Evolutionary conservation across 495 filamentous ascomycete species (phyloP).

Genomic region (Lepidopterella palustris): DNA sequence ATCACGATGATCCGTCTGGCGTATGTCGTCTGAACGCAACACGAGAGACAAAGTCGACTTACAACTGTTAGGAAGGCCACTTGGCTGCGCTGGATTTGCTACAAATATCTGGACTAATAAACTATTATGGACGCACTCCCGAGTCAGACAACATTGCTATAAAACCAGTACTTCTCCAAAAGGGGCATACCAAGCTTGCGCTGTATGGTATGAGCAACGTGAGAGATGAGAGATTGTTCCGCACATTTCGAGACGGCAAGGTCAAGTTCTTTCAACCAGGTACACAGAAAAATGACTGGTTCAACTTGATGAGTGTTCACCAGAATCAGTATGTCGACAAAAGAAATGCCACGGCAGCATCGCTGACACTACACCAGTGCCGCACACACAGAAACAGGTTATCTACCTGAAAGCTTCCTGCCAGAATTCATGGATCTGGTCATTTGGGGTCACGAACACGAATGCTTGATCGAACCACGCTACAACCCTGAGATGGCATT

Average conservation of each 20-base stretch:
- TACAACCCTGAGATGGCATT: constrained; percentile 83
- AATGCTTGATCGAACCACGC: constrained; percentile 80
- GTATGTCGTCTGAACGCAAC: constrained; percentile 24
- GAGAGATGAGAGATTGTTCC: constrained; percentile 85
- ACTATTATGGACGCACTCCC: constrained; percentile 90
- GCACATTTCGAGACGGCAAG: constrained; percentile 86
- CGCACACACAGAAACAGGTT: constrained; percentile 80
- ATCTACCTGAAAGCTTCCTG: constrained; percentile 89
- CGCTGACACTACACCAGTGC: constrained; percentile 39
- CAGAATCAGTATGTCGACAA: constrained; percentile 66
- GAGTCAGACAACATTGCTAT: constrained; percentile 87
- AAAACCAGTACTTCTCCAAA: constrained; percentile 88
- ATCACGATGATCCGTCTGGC: constrained; percentile 95
- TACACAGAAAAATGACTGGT: constrained; percentile 84
- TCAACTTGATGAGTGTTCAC: constrained; percentile 92
- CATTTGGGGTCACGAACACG: constrained; percentile 97
- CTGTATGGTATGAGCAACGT: constrained; percentile 97
- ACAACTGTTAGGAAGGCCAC: constrained; percentile 60
- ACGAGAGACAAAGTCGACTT: constrained; percentile 9
- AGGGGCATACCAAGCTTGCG: constrained; percentile 87
- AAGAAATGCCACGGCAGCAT: neutral
- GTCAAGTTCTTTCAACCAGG: constrained; percentile 87
- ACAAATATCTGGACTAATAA: constrained; percentile 82
- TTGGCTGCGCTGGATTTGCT: constrained; percentile 85
- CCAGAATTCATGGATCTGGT: constrained; percentile 88